Conservation (phyloP, 192 early-diverging fungal genomes). For the Linnemannia zychae region DNA sequence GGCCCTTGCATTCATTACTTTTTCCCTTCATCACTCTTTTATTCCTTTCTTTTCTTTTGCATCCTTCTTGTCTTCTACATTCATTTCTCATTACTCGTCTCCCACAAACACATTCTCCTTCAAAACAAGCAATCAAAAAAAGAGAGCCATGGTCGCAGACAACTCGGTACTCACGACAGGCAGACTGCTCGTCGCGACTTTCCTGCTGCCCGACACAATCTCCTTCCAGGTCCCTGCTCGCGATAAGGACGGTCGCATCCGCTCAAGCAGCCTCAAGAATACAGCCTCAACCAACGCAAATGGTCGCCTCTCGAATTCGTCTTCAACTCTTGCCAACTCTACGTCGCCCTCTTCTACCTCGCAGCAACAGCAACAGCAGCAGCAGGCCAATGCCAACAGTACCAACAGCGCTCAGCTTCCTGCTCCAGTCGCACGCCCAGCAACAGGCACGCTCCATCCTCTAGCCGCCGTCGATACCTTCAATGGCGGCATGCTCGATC, state of each 20-base stretch:
- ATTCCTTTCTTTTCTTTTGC: conserved; percentile 2
- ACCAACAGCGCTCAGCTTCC: not conserved
- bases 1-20: not conserved
- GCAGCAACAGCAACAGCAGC: not conserved
- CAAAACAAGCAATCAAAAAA: not conserved
- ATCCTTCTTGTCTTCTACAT: conserved; percentile 7
- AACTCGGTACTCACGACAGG: conserved; percentile 44
- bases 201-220: conserved; percentile 83
- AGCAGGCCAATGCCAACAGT: not conserved
- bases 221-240: conserved; percentile 64
- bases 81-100: not conserved
- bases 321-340: not conserved
- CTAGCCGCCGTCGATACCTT: conserved; percentile 58
- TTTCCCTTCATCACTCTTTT: not conserved
- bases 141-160: conserved; percentile 30
- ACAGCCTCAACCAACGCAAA: conserved; percentile 8
- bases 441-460: conserved; percentile 53
- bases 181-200: conserved; percentile 77
- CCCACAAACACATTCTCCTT: not conserved
- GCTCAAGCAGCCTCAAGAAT: conserved; percentile 24
- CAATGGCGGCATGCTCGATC: conserved; percentile 30
- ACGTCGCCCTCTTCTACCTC: not conserved
- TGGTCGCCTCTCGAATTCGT: not conserved
- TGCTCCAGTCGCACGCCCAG: conserved; percentile 14
- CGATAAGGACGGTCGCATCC: conserved; percentile 58